Conservation (phyloP, 2,329 filamentous ascomycete genomes). For the Ciborinia camelliae region DNA sequence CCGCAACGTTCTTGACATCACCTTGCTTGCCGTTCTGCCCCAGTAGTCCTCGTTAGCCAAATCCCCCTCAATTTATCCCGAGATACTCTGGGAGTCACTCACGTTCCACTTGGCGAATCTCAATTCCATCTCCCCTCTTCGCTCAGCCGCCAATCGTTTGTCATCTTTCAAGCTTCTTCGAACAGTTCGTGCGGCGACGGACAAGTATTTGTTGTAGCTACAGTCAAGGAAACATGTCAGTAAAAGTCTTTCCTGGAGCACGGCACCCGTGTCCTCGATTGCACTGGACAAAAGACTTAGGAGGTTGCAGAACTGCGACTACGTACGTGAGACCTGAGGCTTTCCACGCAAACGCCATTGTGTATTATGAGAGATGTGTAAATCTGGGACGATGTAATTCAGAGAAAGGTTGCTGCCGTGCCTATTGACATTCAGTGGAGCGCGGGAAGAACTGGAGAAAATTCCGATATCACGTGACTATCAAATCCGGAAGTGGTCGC, state of each 20-base stretch:
- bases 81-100: conserved; percentile 42
- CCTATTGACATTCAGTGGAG: conserved; percentile 23
- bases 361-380: conserved; percentile 30
- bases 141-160: conserved; percentile 80
- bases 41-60: conserved; percentile 25
- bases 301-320: not conserved
- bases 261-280: conserved; percentile 25
- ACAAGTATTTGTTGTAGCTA: conserved; percentile 99
- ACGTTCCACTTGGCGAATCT: conserved; percentile 96
- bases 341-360: conserved; percentile 98
- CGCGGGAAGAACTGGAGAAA: conserved; percentile 14
- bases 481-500: not conserved
- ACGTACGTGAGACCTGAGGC: conserved; percentile 74
- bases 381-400: conserved; percentile 22
- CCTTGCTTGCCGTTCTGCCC: conserved; percentile 92
- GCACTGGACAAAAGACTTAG: not conserved
- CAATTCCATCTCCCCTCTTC: conserved; percentile 84
- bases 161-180: conserved; percentile 97
- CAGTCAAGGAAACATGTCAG: conserved; percentile 39
- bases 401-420: conserved; percentile 24
- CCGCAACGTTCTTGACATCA: conserved; percentile 69
- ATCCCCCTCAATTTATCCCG: conserved; percentile 18
- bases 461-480: conserved; percentile 14
- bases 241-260: conserved; percentile 19
- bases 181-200: conserved; percentile 89